Conservation (phyloP, 306 rosid species). For the Cucurbita maxima region DNA sequence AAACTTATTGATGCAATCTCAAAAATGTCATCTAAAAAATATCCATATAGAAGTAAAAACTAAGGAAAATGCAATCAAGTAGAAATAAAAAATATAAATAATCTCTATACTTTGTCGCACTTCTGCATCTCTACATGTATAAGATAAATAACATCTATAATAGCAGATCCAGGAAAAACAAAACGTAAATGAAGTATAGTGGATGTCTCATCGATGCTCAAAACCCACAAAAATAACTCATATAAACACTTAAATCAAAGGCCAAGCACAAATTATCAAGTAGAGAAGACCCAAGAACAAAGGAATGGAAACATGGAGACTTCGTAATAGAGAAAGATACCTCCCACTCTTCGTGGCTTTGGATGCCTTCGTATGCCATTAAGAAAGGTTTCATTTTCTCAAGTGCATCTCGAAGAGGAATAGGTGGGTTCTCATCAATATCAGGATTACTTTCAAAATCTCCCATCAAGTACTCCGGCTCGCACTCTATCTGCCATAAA, state of each 20-base stretch:
- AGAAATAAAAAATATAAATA: neutral
- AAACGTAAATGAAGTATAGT: neutral
- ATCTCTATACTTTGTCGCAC: neutral
- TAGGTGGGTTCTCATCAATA: constrained; percentile 73
- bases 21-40: neutral
- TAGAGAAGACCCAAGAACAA: neutral
- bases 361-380: constrained; percentile 78
- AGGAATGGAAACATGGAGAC: neutral
- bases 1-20: neutral
- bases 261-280: neutral
- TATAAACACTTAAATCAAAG: neutral
- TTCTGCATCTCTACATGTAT: neutral
- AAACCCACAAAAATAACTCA: neutral
- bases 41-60: neutral
- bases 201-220: neutral
- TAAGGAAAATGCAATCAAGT: neutral
- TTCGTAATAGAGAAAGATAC: constrained; percentile 15
- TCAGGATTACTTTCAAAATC: constrained; percentile 76
- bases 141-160: neutral
- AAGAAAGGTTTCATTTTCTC: constrained; percentile 90
- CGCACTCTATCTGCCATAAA: constrained; percentile 71
- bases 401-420: constrained; percentile 69
- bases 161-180: neutral
- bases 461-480: constrained; percentile 73
- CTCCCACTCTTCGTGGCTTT: constrained; percentile 96